Conservation (phyloP, 192 early-diverging fungal species). For the Dispira parvispora region DNA sequence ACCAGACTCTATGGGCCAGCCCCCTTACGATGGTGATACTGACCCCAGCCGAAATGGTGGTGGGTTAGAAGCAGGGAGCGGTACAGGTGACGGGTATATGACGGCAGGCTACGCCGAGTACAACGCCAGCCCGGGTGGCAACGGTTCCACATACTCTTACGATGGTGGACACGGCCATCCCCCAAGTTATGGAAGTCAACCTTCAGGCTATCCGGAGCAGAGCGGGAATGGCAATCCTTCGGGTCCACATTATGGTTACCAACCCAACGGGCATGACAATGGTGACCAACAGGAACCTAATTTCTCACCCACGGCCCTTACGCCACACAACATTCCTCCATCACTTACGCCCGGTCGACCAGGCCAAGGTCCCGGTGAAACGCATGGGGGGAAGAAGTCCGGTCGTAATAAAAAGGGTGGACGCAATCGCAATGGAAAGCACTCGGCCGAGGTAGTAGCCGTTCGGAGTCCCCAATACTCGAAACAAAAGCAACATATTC, state of each 20-base stretch:
- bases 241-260: neutral
- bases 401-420: neutral
- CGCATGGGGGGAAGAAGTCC: neutral
- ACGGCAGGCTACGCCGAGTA: too few species aligned
- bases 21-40: too few species aligned
- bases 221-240: neutral
- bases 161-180: slow-evolving; percentile 13
- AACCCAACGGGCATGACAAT: neutral
- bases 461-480: slow-evolving; percentile 30
- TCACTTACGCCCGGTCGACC: slow-evolving; percentile 4
- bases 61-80: too few species aligned
- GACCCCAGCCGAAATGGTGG: too few species aligned
- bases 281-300: slow-evolving; percentile 13
- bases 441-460: slow-evolving; percentile 19
- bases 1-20: too few species aligned
- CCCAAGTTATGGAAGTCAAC: slow-evolving; percentile 11
- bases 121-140: neutral
- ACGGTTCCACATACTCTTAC: slow-evolving; percentile 11
- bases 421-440: neutral
- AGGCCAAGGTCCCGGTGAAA: neutral
- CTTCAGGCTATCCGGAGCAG: slow-evolving; percentile 4
- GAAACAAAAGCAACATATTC: slow-evolving; percentile 32
- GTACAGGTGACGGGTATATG: too few species aligned
- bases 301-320: slow-evolving; percentile 15
- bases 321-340: slow-evolving; percentile 18